phyloP scores from a whole-genome alignment of 352 stramenopile genomes.

The Phytopythium montanum region DNA sequence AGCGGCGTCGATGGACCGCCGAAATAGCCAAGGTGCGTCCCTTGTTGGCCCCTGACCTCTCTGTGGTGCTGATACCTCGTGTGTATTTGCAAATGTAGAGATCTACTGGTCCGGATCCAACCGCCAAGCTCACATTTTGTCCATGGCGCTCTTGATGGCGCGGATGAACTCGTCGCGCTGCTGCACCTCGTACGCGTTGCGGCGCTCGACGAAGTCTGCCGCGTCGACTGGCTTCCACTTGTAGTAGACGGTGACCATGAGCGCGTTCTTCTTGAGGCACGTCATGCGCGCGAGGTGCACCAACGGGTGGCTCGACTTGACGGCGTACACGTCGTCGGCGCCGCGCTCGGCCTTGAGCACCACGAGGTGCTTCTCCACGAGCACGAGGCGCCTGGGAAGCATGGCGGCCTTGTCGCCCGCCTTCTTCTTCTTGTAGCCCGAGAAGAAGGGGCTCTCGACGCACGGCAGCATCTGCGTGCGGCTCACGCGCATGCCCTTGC shows the following conservation, averaged over 20 bases:
- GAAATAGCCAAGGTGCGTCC: neutral
- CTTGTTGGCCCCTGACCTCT: too few relatives aligned
- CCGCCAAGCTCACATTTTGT: constrained; percentile 47
- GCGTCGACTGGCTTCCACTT: constrained; percentile 48
- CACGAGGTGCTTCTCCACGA: constrained; percentile 72
- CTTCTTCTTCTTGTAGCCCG: constrained; percentile 84
- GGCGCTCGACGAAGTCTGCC: constrained; percentile 44
- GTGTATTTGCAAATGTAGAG: constrained; percentile 21
- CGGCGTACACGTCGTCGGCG: constrained; percentile 66
- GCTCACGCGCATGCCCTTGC: constrained; percentile 68
- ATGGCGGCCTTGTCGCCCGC: constrained; percentile 23
- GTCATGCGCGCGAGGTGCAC: constrained; percentile 80
- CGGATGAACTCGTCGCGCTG: constrained; percentile 87
- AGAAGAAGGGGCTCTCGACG: constrained; percentile 75
- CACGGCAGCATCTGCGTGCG: constrained; percentile 67
- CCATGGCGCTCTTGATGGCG: constrained; percentile 75
- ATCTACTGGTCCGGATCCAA: neutral
- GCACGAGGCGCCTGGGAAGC: constrained; percentile 54
- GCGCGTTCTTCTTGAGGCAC: constrained; percentile 85
- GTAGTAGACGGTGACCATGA: constrained; percentile 88
- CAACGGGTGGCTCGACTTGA: constrained; percentile 77
- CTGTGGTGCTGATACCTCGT: neutral
- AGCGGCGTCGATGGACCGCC: neutral
- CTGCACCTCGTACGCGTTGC: constrained; percentile 83
- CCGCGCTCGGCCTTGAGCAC: constrained; percentile 73